A percentile compares a stretch with the other conserved stretches of the same genome.
Conservation (phyloP, 2,329 filamentous ascomycete species). For the Leptographium radiaticola region DNA sequence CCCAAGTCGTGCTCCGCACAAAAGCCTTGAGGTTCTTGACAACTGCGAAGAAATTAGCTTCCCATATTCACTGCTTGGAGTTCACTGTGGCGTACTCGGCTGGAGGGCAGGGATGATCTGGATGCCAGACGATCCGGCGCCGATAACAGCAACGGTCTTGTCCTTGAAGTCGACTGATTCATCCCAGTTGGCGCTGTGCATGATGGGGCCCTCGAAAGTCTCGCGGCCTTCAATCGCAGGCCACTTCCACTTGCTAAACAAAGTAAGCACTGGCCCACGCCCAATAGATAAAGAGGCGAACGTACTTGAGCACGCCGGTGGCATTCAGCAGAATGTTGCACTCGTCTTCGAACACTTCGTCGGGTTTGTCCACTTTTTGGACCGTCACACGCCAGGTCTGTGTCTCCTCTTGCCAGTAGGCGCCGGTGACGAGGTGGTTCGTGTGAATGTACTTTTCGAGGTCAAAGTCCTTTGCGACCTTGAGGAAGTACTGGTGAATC, state of each 20-base stretch:
- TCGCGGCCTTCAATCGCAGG: slow-evolving; percentile 37
- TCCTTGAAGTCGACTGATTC: slow-evolving; percentile 29
- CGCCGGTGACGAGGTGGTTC: neutral
- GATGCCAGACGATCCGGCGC: slow-evolving; percentile 38
- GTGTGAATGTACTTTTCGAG: slow-evolving; percentile 2
- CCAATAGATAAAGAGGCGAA: neutral
- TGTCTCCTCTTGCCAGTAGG: slow-evolving; percentile 3
- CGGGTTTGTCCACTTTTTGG: neutral
- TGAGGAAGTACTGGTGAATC: slow-evolving; percentile 20
- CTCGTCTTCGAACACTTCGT: slow-evolving; percentile 19
- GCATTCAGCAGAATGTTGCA: slow-evolving; percentile 35
- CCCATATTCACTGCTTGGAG: neutral
- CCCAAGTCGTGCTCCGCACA: slow-evolving; percentile 14
- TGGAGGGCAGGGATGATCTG: slow-evolving; percentile 23
- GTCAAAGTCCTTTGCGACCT: slow-evolving; percentile 4
- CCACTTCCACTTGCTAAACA: slow-evolving; percentile 27
- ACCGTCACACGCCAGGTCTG: slow-evolving; percentile 1
- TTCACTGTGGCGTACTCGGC: neutral
- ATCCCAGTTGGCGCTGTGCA: slow-evolving; percentile 44
- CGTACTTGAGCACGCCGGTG: slow-evolving; percentile 30
- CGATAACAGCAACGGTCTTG: slow-evolving; percentile 38
- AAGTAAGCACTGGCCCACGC: too few relatives aligned
- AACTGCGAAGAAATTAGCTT: neutral
- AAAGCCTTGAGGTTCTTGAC: slow-evolving; percentile 12
- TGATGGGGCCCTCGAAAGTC: slow-evolving; percentile 34